Evolutionary conservation across 306 rosid genomes (phyloP).

Genomic region (Citrullus amarus): DNA sequence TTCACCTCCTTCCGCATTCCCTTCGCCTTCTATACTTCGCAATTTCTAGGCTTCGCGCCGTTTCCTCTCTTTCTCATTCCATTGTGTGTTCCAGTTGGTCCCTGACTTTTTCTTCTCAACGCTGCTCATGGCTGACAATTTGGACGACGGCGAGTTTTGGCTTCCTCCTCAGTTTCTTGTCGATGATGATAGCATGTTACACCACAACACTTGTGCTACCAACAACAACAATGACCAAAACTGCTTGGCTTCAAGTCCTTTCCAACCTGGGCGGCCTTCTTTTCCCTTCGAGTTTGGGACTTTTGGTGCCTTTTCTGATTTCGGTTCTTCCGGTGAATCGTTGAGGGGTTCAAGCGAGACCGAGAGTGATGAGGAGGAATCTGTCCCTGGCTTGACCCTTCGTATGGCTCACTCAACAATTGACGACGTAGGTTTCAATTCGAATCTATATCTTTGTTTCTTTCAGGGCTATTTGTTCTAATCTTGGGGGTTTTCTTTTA

Average conservation of each 20-base stretch:
- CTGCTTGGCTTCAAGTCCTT: background rate
- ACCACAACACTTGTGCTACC: background rate
- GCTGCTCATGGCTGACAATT: conserved; percentile 22
- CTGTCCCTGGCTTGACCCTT: conserved; percentile 44
- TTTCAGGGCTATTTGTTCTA: background rate
- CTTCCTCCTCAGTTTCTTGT: conserved; percentile 59
- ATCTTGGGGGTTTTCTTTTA: background rate
- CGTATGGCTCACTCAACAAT: conserved; percentile 42
- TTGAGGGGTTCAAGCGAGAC: conserved; percentile 51
- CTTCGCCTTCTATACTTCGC: background rate
- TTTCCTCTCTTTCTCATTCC: background rate
- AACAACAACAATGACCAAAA: background rate
- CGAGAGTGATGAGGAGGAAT: conserved; percentile 68
- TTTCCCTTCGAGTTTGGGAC: conserved; percentile 18
- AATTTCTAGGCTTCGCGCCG: background rate
- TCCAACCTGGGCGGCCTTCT: background rate
- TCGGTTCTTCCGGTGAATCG: conserved; percentile 51
- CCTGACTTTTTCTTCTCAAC: background rate
- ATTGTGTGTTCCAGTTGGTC: background rate
- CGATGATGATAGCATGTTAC: conserved; percentile 25
- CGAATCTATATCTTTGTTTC: background rate
- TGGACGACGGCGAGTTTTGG: conserved; percentile 74
- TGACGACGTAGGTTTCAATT: conserved; percentile 24
- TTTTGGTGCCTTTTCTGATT: conserved; percentile 22
- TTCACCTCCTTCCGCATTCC: background rate